Base-by-base conservation (phyloP, 768 basidiomycete genomes). In the Agrocybe pediades region DNA sequence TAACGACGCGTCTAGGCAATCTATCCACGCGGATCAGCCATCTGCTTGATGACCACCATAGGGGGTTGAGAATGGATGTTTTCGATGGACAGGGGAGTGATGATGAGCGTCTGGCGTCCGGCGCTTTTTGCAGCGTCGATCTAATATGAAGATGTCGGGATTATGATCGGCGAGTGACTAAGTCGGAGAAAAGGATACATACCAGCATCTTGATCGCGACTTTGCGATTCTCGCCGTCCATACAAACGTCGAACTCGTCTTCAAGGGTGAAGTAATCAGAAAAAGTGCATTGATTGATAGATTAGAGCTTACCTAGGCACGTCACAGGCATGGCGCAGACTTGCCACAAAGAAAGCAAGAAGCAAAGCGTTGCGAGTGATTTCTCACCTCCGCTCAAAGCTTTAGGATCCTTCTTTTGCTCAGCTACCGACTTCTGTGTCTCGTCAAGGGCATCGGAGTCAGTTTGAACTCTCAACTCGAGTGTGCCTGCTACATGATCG, bases 221-320 rank as follows among this genome's bases (percentile, higher is more conserved):
- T 9, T 30, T 30, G 19, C 52, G 17, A 26, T 53, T 53, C 17
- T 53, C 44, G 21, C 25, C 29, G 21, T 53, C 52, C 52, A 53
- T 53, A 27, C n/a, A 53, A 4, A 53, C 52, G 24, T 53, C 52
- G 39, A 53, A 53, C 21, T 53, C 52, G 17, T 53, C 52, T 53
- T n/a, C n/a, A 39, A n/a, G n/a, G n/a, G n/a, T n/a, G n/a, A n/a
- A n/a, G n/a, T n/a, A n/a, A n/a, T n/a, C n/a, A n/a, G n/a, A n/a
- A 5, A 43, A 6, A 52, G n/a, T 11, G 19, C 42, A 20, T 16
- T 9, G 8, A 17, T 9, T 15, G 21, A 27, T 29, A 30, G 17
- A n/a, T 5, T 4, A 27, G 21, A 39, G 45, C 52, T 17, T 19
- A 53, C 52, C 52, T 7, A 53, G 36, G 25, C 52, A 53, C 2